A percentile compares a stretch with the other conserved stretches of the same genome.
Conservation (phyloP, 805 yeast species). For the Candida ipomoeae region DNA sequence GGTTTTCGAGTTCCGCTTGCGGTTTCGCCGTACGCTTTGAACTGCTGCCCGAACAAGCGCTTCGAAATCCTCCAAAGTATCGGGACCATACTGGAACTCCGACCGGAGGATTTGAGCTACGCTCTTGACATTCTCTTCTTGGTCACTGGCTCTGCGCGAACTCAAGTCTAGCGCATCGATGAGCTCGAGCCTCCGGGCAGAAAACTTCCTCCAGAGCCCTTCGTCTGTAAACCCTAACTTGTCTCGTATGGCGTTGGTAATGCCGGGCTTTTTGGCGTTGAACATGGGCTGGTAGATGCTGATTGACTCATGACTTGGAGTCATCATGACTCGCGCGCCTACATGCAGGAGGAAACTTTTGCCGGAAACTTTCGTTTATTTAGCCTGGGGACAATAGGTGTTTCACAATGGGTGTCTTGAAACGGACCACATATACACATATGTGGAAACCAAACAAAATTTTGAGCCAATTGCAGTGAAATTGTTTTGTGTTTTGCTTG, state of each 20-base stretch:
- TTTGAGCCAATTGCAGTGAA: no score
- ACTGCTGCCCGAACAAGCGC: conserved; percentile 89
- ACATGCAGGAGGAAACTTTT: conserved; percentile 2
- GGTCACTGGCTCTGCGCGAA: conserved; percentile 83
- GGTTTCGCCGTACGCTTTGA: conserved; percentile 85
- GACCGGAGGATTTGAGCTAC: conserved; percentile 74
- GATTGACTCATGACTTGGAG: conserved; percentile 14
- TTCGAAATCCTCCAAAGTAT: conserved; percentile 70
- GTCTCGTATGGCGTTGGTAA: conserved; percentile 54
- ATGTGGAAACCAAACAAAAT: no score
- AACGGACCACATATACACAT: no score
- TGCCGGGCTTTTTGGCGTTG: conserved; percentile 42
- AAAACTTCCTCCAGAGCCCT: conserved; percentile 80
- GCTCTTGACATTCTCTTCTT: conserved; percentile 71
- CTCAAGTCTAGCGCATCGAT: conserved; percentile 70
- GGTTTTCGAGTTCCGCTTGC: conserved; percentile 55
- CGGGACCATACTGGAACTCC: conserved; percentile 69
- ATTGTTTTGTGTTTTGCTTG: no score
- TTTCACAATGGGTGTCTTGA: no score
- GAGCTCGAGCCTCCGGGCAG: conserved; percentile 84
- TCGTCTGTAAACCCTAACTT: conserved; percentile 77
- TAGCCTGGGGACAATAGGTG: no score
- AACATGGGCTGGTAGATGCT: conserved; percentile 5
- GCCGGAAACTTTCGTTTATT: neutral
- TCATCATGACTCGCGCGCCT: conserved; percentile 12